Percentiles rank a stretch among this genome's conserved stretches.
Conservation (phyloP, 1,284 basidiomycete species). For the Moniliophthora roreri region DNA sequence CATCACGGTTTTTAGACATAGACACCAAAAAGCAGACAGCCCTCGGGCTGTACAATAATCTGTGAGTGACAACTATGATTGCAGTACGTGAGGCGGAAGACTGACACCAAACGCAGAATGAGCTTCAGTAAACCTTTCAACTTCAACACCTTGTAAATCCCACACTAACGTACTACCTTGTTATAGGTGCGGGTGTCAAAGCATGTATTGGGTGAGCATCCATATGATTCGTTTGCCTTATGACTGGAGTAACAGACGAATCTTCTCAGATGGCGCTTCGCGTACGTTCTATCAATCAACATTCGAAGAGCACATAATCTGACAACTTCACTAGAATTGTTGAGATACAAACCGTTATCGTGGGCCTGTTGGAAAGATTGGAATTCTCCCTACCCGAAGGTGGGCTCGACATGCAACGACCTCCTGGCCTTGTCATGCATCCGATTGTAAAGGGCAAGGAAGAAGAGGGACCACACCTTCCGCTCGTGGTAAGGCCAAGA, state of each 20-base stretch:
- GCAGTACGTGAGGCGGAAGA: neutral
- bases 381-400: slow-evolving; percentile 9
- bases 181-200: slow-evolving; percentile 9
- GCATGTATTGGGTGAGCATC: slow-evolving; percentile 13
- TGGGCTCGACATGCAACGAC: slow-evolving; percentile 2
- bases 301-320: no score
- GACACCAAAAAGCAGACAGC: slow-evolving; percentile 5
- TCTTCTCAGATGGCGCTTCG: slow-evolving; percentile 11
- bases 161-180: neutral
- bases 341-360: slow-evolving; percentile 13
- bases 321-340: slow-evolving; percentile 3
- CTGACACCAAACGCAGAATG: neutral
- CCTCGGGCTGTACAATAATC: slow-evolving; percentile 11
- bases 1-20: slow-evolving; percentile 8
- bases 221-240: neutral
- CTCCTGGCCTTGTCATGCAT: slow-evolving; percentile 4
- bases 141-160: neutral
- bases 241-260: neutral
- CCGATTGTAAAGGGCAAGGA: slow-evolving; percentile 12
- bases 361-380: slow-evolving; percentile 10
- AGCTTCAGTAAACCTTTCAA: neutral
- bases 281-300: no score
- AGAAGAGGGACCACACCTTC: slow-evolving; percentile 10
- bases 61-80: slow-evolving; percentile 8
- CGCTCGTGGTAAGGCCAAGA: slow-evolving; percentile 3